Conservation (phyloP, 352 stramenopile species). For the Phytophthora fragariae region DNA sequence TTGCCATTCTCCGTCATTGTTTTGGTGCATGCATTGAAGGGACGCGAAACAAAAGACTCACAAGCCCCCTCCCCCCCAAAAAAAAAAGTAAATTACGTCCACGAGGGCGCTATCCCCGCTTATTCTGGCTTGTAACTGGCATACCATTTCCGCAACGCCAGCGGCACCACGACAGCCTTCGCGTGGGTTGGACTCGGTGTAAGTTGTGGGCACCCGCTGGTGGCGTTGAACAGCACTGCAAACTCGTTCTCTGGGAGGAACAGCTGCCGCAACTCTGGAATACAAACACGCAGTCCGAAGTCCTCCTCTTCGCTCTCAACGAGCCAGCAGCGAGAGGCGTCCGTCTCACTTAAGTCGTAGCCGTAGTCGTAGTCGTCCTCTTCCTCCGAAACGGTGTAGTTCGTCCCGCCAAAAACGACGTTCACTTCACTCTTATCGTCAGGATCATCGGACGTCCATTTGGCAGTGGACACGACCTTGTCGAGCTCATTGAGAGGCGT, state of each 20-base stretch:
- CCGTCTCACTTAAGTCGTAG: neutral
- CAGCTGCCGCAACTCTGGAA: neutral
- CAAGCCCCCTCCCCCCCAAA: no score
- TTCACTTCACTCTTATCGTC: constrained; percentile 17
- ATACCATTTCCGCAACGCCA: constrained; percentile 46
- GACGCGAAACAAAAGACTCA: no score
- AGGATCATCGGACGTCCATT: constrained; percentile 17
- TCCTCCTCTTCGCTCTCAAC: constrained; percentile 27
- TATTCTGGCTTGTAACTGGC: constrained; percentile 27
- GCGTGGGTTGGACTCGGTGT: constrained; percentile 6
- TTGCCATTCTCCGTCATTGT: no score
- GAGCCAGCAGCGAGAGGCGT: constrained; percentile 26
- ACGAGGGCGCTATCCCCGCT: neutral
- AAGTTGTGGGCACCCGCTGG: constrained; percentile 26
- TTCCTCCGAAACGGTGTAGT: constrained; percentile 26
- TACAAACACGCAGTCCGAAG: constrained; percentile 21
- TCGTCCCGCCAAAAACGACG: constrained; percentile 21
- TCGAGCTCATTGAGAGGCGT: constrained; percentile 17
- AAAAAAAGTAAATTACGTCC: neutral
- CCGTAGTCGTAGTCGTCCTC: constrained; percentile 4
- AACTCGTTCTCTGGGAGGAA: constrained; percentile 17
- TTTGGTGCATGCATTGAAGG: no score
- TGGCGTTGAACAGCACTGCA: constrained; percentile 24
- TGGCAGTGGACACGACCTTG: constrained; percentile 24
- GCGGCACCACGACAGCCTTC: constrained; percentile 17